Evolutionary conservation across 2,329 filamentous ascomycete genomes (phyloP).

Genomic region (Calonectria montana): DNA sequence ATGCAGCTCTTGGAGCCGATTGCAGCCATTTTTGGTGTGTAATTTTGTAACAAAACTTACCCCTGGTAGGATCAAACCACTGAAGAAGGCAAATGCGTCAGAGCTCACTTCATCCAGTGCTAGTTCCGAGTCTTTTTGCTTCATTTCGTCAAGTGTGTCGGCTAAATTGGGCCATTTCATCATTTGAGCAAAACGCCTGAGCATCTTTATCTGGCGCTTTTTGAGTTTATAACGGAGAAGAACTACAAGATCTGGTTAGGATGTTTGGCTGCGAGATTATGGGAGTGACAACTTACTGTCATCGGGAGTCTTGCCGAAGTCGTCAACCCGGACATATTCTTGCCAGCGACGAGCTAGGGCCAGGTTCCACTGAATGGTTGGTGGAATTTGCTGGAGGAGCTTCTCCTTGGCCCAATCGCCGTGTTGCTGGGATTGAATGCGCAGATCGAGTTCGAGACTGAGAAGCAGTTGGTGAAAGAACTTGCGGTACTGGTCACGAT

Average conservation of each 20-base stretch:
- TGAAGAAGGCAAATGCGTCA: constrained; percentile 82
- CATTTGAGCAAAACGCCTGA: constrained; percentile 75
- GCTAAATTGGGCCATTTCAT: constrained; percentile 83
- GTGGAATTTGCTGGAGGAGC: constrained; percentile 73
- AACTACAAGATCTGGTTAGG: constrained; percentile 50
- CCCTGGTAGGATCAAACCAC: constrained; percentile 77
- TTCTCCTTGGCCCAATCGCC: constrained; percentile 73
- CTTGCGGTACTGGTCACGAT: constrained; percentile 67
- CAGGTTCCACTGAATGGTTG: constrained; percentile 77
- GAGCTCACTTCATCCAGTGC: constrained; percentile 71
- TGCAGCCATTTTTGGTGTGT: not conserved
- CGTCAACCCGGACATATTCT: constrained; percentile 75
- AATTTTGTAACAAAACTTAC: constrained; percentile 52
- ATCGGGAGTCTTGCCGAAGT: constrained; percentile 64
- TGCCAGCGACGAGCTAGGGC: constrained; percentile 80
- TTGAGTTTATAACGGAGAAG: constrained; percentile 74
- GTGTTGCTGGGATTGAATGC: constrained; percentile 73
- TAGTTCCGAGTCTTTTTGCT: constrained; percentile 68
- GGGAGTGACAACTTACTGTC: constrained; percentile 54
- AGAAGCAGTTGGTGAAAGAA: constrained; percentile 85
- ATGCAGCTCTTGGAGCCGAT: not conserved
- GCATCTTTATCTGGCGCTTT: constrained; percentile 74
- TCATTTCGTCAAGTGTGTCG: constrained; percentile 72
- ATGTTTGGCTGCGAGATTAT: not conserved
- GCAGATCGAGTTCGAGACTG: constrained; percentile 76